Percentiles rank a stretch among this genome's conserved stretches.
Evolutionary conservation across 441 rosid genomes (phyloP).

Genomic region (Biscutella laevigata): DNA sequence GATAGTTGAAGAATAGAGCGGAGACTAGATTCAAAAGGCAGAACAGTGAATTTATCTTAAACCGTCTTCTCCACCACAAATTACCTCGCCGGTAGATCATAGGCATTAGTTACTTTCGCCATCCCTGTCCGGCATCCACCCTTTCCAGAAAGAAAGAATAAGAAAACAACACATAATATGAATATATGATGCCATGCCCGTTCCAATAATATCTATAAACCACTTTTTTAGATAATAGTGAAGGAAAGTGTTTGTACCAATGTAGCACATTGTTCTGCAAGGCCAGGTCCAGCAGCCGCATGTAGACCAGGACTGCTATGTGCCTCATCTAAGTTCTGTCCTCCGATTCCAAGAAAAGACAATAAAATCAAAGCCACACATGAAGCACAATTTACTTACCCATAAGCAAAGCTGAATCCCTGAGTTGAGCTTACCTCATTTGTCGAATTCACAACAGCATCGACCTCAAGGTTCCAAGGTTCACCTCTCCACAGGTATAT

Average conservation of each 20-base stretch:
- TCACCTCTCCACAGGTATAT: slow-evolving; percentile 94
- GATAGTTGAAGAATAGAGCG: not conserved
- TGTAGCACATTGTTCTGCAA: slow-evolving; percentile 90
- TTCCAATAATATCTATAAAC: not conserved
- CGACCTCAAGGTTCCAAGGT: slow-evolving; percentile 99
- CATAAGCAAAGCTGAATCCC: not conserved
- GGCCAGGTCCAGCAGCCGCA: slow-evolving; percentile 97
- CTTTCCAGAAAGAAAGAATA: slow-evolving; percentile 38
- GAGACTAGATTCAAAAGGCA: slow-evolving; percentile 1
- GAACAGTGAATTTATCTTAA: not conserved
- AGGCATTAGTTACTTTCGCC: slow-evolving; percentile 95
- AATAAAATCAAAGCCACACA: not conserved
- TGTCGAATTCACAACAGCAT: slow-evolving; percentile 95
- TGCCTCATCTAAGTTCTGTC: slow-evolving; percentile 87
- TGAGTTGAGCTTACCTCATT: slow-evolving; percentile 56
- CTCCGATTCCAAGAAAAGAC: slow-evolving; percentile 23
- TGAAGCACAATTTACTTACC: not conserved
- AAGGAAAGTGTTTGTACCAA: slow-evolving; percentile 40
- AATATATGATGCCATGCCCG: too few relatives aligned
- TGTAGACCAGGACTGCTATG: slow-evolving; percentile 94
- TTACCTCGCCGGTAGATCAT: slow-evolving; percentile 96
- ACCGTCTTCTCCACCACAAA: not conserved
- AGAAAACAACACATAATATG: not conserved
- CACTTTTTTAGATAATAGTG: not conserved
- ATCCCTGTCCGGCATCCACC: slow-evolving; percentile 98